Conservation (phyloP, 2,329 filamentous ascomycete species). For the Berkeleyomyces rouxiae region DNA sequence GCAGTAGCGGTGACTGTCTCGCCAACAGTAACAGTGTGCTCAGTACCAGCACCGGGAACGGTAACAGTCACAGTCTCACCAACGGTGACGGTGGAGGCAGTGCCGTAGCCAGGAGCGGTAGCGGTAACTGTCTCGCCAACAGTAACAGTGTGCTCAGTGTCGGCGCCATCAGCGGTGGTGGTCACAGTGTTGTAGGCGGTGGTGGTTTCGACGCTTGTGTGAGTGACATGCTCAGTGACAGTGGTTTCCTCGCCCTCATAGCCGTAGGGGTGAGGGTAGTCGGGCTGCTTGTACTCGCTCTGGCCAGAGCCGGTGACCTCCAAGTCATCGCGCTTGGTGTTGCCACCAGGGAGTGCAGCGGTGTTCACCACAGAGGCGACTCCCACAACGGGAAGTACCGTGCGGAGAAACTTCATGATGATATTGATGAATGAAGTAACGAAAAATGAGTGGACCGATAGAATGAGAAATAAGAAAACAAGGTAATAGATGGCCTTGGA, state of each 20-base stretch:
- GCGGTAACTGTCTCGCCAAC: slow-evolving; percentile 4
- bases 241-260: slow-evolving; percentile 5
- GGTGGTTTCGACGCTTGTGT: neutral
- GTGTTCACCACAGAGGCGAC: slow-evolving; percentile 13
- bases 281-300: slow-evolving; percentile 10
- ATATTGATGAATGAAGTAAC: slow-evolving; percentile 5
- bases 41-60: slow-evolving; percentile 1
- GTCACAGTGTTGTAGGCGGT: slow-evolving; percentile 5
- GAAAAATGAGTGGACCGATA: slow-evolving; percentile 7
- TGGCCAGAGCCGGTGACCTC: slow-evolving; percentile 2
- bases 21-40: neutral
- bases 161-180: slow-evolving; percentile 6
- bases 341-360: slow-evolving; percentile 4
- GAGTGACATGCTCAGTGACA: neutral
- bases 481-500: slow-evolving; percentile 8
- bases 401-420: slow-evolving; percentile 14
- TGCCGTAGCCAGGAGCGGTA: neutral
- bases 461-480: slow-evolving; percentile 10
- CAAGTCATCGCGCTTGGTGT: slow-evolving; percentile 10
- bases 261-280: slow-evolving; percentile 6
- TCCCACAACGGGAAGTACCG: slow-evolving; percentile 13
- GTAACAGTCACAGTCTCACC: slow-evolving; percentile 16
- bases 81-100: slow-evolving; percentile 10
- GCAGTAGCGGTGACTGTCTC: slow-evolving; percentile 15
- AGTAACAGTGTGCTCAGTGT: slow-evolving; percentile 2